Evolutionary conservation across 2,329 filamentous ascomycete genomes (phyloP), one percentile per base, ranked within the genome.

Genomic region (Trichoderma cornu-damae): DNA sequence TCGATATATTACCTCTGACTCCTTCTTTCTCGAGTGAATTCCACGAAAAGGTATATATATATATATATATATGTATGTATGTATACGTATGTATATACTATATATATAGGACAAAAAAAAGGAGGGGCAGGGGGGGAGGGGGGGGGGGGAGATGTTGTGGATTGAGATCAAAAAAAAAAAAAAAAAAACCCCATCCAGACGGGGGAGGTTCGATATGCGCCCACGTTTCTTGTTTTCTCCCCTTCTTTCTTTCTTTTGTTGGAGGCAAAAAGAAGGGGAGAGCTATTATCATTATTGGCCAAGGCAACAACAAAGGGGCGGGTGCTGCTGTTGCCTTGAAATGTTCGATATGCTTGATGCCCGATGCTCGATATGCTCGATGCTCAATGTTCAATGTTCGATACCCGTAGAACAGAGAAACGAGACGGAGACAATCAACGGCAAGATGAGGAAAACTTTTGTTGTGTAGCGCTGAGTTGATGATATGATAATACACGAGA

Each of bases 281-380:
- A n/a, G n/a, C n/a, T 67, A 69, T 69, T 69, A 69, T 69, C 67
- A 69, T 69, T 69, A 69, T 69, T 63, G 66, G 68, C 59, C 66
- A 61, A 63, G 55, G 48, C 40, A 50, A 12, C 22, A 24, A 26
- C 7, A 54, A 11, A 34, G 43, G 37, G 28, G 20, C 22, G 22
- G n/a, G n/a, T 18, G 9, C 28, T 37, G 32, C 6, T 55, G 42
- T 44, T 55, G 42, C 51, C 51, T 32, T 38, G 11, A 47, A 22
- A 38, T 30, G 30, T n/a, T 34, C 28, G 26, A 43, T 24, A 47
- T n/a, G 28, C 20, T 53, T 30, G 28, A 44, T 44, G 50, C 38
- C 50, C 38, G 50, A 38, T 30, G 30, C 14, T 34, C 28, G 26
- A 43, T 24, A 47, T n/a, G 28, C 20, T 53, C 40, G 28, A 44